Evolutionary conservation across 768 basidiomycete genomes (phyloP).

Genomic region (Dacryopinax primogenitus): DNA sequence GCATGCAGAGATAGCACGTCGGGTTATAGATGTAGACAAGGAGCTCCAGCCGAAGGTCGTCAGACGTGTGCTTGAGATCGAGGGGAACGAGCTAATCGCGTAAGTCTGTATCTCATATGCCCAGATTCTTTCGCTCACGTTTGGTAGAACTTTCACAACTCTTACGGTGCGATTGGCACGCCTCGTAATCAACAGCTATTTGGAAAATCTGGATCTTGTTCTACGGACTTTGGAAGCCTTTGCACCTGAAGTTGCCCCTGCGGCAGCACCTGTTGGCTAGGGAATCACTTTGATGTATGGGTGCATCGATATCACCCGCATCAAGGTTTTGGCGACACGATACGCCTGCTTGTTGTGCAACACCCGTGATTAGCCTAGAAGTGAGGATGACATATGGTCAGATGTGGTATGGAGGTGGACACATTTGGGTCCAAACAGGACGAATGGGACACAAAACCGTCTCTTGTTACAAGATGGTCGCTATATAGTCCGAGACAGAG

Average conservation of each 20-base stretch:
- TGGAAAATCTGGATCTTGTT: slow-evolving; percentile 81
- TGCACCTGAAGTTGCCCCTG: slow-evolving; percentile 44
- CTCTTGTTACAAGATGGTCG: background rate
- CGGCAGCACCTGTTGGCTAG: background rate
- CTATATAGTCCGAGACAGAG: slow-evolving; percentile 13
- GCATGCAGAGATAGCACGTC: slow-evolving; percentile 71
- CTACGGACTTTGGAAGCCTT: slow-evolving; percentile 71
- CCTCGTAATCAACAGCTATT: slow-evolving; percentile 68
- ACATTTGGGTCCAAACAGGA: too few relatives aligned
- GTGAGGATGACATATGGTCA: background rate
- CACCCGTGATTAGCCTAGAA: background rate
- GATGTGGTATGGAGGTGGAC: background rate
- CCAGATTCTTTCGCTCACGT: background rate
- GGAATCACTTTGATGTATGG: too few relatives aligned
- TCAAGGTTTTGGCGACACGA: background rate
- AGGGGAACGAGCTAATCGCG: slow-evolving; percentile 61
- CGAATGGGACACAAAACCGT: background rate
- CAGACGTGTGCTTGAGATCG: slow-evolving; percentile 52
- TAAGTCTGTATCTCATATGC: slow-evolving; percentile 32
- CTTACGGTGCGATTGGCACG: slow-evolving; percentile 77
- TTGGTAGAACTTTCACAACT: slow-evolving; percentile 52
- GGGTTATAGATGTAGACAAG: slow-evolving; percentile 72
- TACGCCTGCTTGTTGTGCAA: too few relatives aligned
- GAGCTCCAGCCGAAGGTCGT: slow-evolving; percentile 76
- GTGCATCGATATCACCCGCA: background rate